Percentiles rank a stretch among this genome's conserved stretches.
Conservation (phyloP, 2,329 filamentous ascomycete genomes). For the Diaporthe nobilis region DNA sequence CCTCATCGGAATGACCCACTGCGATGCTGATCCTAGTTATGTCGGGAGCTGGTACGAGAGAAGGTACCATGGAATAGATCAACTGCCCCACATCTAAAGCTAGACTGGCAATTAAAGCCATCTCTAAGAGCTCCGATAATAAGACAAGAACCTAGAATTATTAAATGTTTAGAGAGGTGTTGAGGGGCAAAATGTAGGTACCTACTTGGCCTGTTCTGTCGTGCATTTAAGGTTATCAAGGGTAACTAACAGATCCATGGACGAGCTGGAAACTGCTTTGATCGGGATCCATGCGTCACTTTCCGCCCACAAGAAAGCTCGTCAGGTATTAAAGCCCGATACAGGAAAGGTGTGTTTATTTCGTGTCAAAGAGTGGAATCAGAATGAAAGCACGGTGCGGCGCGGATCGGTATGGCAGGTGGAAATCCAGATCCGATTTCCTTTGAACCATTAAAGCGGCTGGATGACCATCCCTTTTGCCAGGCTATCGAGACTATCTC, state of each 20-base stretch:
- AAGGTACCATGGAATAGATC: background rate
- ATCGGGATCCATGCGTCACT: background rate
- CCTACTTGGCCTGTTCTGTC: too few relatives aligned
- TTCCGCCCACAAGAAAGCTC: background rate
- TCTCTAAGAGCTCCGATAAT: background rate
- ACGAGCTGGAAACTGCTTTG: background rate
- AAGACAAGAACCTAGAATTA: too few relatives aligned
- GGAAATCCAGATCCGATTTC: too few relatives aligned
- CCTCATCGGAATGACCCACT: background rate
- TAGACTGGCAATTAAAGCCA: background rate
- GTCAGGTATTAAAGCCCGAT: background rate
- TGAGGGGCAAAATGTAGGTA: too few relatives aligned
- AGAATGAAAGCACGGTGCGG: background rate
- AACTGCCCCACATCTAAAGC: background rate
- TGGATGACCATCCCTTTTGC: background rate
- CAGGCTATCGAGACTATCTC: too few relatives aligned
- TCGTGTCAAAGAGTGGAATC: background rate
- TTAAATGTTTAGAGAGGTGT: too few relatives aligned
- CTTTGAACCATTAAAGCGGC: background rate
- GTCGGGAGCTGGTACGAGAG: background rate
- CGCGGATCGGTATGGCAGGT: background rate
- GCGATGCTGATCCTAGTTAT: background rate
- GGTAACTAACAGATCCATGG: too few relatives aligned
- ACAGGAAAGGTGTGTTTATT: background rate
- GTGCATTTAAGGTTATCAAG: too few relatives aligned